Evolutionary conservation across 2,329 filamentous ascomycete genomes (phyloP).

Genomic region (Apiospora phragmitis): DNA sequence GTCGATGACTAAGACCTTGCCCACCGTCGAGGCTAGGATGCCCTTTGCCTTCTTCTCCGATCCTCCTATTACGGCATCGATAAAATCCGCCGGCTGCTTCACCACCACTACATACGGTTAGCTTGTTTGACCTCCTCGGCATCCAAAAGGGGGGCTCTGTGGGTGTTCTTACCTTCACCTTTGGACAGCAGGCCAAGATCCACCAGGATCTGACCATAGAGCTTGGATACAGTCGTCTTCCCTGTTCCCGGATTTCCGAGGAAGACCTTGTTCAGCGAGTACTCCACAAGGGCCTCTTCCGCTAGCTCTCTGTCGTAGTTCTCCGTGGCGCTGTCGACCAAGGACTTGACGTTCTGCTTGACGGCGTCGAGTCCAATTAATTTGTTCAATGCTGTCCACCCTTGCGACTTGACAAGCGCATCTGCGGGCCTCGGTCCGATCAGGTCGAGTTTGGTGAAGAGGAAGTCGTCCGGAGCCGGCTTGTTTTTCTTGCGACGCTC

Average conservation of each 20-base stretch:
- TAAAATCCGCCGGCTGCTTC: constrained; percentile 74
- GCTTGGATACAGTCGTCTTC: constrained; percentile 32
- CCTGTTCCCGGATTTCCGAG: constrained; percentile 31
- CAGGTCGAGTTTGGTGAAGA: constrained; percentile 66
- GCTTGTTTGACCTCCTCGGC: neutral
- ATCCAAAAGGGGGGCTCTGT: neutral
- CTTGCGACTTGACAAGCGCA: constrained; percentile 18
- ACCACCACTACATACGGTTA: constrained; percentile 50
- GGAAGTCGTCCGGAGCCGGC: constrained; percentile 52
- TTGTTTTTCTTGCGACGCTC: constrained; percentile 42
- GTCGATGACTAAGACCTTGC: constrained; percentile 79
- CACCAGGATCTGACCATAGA: constrained; percentile 30
- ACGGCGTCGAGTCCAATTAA: constrained; percentile 27
- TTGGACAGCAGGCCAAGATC: constrained; percentile 38
- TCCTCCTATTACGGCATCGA: constrained; percentile 61
- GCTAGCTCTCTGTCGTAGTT: constrained; percentile 30
- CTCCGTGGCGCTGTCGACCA: constrained; percentile 36
- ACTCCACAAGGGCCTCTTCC: constrained; percentile 26
- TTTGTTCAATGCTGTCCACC: constrained; percentile 32
- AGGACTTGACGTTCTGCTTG: constrained; percentile 36
- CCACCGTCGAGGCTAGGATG: constrained; percentile 64
- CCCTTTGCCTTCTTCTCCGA: constrained; percentile 73
- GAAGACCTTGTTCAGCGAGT: constrained; percentile 30
- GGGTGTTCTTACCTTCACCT: constrained; percentile 19
- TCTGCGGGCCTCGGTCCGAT: constrained; percentile 52